Base-by-base conservation (phyloP, 805 yeast genomes). In the Sugiyamaella chiloensis region DNA sequence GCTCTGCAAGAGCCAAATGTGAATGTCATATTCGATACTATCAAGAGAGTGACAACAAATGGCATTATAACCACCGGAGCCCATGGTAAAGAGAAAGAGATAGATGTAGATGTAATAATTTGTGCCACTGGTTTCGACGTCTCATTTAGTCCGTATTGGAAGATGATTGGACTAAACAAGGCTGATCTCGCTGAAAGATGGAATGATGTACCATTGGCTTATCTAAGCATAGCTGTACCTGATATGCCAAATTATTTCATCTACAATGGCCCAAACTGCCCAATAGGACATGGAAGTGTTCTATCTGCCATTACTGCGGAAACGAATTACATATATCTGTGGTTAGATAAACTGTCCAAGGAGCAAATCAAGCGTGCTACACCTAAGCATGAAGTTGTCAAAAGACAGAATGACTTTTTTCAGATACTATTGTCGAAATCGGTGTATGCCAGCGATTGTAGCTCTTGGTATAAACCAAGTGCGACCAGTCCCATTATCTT, bases 21-120 rank as follows among this genome's bases (percentile, higher is more conserved):
- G 3, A 54, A 56, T 3, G 3, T 34, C 4, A 6, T 34, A 11
- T 34, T 34, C 20, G 11, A 12, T 14, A 19, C 37, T 5, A 48
- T 60, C 20, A 35, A 42, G 21, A 35, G 45, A 16, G 16, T 57
- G 34, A 53, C 59, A 16, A 52, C 44, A 20, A 42, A 14, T 12
- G 45, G 51, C 5, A 49, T 57, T 9, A 53, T 53, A 12, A 56
- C 48, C 16, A 62, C 61, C 1, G 60, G 58, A 14, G 59, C 61
- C 24, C 60, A 65, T 12, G 29, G 29, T 26, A 26, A 11, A 7
- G 9, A 11, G 7, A 12, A 21, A 4, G 66, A 65, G 1, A 29
- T 40, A 19, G 50, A 44, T 26, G 40, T 50, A 5, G 55, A 52
- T 39, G 44, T 35, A n/a, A 31, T 52, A 8, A 42, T 51, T 16